Conservation (phyloP, 805 yeast species). For the Saturnispora diversa region DNA sequence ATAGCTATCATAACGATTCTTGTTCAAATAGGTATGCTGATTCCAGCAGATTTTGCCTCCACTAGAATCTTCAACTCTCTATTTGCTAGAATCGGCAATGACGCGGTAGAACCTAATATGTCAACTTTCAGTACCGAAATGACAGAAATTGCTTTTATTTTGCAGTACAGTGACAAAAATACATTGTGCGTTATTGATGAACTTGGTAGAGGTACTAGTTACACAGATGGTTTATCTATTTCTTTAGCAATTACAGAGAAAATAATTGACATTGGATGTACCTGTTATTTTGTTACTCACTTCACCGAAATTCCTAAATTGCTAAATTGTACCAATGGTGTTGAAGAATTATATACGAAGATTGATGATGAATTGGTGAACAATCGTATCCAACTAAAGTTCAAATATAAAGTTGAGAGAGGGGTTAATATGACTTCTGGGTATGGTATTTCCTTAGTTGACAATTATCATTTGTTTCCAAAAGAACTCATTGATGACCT, state of each 20-base stretch:
- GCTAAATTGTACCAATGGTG: slow-evolving; percentile 29
- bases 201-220: slow-evolving; percentile 45
- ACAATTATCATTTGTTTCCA: slow-evolving; percentile 25
- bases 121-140: slow-evolving; percentile 42
- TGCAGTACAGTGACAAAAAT: slow-evolving; percentile 27
- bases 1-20: slow-evolving; percentile 41
- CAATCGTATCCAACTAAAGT: slow-evolving; percentile 27
- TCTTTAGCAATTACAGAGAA: slow-evolving; percentile 38
- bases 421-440: slow-evolving; percentile 20
- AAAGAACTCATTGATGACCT: slow-evolving; percentile 25
- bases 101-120: slow-evolving; percentile 28
- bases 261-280: slow-evolving; percentile 24
- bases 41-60: slow-evolving; percentile 38
- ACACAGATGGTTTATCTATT: slow-evolving; percentile 46
- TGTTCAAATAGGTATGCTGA: slow-evolving; percentile 50
- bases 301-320: slow-evolving; percentile 35
- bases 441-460: slow-evolving; percentile 28
- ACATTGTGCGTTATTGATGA: slow-evolving; percentile 44
- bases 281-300: slow-evolving; percentile 38
- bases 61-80: slow-evolving; percentile 34
- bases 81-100: slow-evolving; percentile 34
- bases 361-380: slow-evolving; percentile 17
- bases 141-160: slow-evolving; percentile 39
- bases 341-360: slow-evolving; percentile 34
- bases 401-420: slow-evolving; percentile 18